A percentile compares a stretch with the other conserved stretches of the same genome.
Conservation (phyloP, 345 rosid genomes). For the Geranium brycei region DNA sequence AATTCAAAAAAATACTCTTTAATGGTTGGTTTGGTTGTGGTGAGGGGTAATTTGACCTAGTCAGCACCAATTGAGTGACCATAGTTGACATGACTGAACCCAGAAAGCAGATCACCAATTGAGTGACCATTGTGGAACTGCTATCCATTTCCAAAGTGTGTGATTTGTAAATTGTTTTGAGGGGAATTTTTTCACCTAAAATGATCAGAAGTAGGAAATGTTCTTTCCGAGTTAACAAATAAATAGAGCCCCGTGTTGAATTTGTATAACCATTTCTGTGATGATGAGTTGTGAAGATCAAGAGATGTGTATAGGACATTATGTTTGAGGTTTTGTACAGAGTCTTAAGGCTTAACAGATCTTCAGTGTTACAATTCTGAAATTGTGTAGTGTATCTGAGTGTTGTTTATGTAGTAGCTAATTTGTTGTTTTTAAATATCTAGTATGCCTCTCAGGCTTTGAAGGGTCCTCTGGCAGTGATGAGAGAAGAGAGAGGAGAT, state of each 20-base stretch:
- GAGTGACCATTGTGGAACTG: no score
- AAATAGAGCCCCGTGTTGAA: no score
- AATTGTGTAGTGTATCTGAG: neutral
- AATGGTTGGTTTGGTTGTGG: neutral
- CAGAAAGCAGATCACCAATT: neutral
- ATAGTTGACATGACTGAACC: no score
- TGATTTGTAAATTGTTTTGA: no score
- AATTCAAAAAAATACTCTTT: neutral
- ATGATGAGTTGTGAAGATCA: no score
- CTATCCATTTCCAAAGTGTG: no score
- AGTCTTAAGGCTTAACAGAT: no score
- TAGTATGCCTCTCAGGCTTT: conserved; percentile 44
- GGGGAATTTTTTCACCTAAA: no score
- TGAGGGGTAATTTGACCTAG: neutral
- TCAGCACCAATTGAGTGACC: neutral
- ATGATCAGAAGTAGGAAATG: no score
- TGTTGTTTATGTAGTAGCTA: neutral
- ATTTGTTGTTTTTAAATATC: conserved; percentile 2
- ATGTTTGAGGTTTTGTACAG: neutral
- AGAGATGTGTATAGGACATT: neutral
- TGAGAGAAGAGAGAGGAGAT: conserved; percentile 82
- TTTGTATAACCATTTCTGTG: no score
- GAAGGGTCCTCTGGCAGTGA: conserved; percentile 85
- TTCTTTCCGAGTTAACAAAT: no score
- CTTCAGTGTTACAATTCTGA: neutral